These are phyloP conservation scores for Babesia ovis DNA, from an alignment of 169 alveolate species.

Conservation along the genomic window DNA sequence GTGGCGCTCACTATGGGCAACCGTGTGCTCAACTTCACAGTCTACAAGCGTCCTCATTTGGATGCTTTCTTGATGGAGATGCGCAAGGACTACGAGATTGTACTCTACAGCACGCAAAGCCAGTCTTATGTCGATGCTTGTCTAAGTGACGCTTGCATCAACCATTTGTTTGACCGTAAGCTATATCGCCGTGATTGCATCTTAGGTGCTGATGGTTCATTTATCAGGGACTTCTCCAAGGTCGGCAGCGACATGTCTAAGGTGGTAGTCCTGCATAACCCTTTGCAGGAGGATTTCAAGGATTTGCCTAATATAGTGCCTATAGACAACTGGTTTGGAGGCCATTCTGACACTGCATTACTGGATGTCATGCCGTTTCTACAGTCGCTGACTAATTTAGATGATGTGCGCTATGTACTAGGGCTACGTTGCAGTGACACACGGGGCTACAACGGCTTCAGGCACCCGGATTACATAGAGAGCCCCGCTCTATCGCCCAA, in stretches of 20 bases:
- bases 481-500: background rate
- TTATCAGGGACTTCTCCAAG: conserved; percentile 56
- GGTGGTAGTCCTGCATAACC: conserved; percentile 62
- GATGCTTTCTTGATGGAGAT: conserved; percentile 66
- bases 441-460: background rate
- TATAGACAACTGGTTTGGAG: conserved; percentile 80
- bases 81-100: conserved; percentile 67
- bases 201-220: conserved; percentile 41
- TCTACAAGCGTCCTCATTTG: conserved; percentile 70
- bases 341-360: conserved; percentile 71
- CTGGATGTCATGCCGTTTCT: conserved; percentile 77
- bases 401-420: conserved; percentile 68
- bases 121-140: conserved; percentile 69
- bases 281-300: conserved; percentile 30
- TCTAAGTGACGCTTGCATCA: conserved; percentile 54
- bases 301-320: conserved; percentile 62
- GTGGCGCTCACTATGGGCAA: conserved; percentile 40
- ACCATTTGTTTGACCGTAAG: conserved; percentile 69
- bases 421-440: conserved; percentile 3
- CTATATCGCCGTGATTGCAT: conserved; percentile 70
- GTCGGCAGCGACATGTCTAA: conserved; percentile 68
- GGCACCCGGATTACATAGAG: background rate
- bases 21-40: conserved; percentile 46
- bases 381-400: conserved; percentile 65
- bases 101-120: conserved; percentile 58